Conservation (phyloP, 768 basidiomycete species). For the Kwoniella pini region DNA sequence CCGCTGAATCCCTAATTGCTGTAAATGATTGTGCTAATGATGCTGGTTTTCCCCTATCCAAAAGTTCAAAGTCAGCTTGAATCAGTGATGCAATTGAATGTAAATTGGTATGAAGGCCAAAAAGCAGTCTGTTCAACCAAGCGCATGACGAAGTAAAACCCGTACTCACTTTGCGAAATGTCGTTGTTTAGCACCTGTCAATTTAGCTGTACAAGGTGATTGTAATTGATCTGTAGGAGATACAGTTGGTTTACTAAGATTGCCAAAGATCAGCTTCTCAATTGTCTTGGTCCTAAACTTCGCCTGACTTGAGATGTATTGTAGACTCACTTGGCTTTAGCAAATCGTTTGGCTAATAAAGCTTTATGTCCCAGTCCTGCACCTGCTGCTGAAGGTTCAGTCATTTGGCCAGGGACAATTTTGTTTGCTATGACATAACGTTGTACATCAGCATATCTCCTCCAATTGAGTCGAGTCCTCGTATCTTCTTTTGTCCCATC, state of each 20-base stretch:
- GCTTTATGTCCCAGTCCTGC: conserved; percentile 77
- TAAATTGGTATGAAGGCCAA: too few relatives aligned
- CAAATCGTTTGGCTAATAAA: conserved; percentile 88
- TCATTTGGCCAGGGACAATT: conserved; percentile 47
- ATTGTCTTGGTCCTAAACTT: not conserved
- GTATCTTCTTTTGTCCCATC: too few relatives aligned
- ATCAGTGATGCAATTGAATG: too few relatives aligned
- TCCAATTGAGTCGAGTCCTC: not conserved
- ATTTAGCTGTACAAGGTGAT: conserved; percentile 89
- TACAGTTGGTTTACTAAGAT: conserved; percentile 73
- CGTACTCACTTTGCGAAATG: conserved; percentile 84
- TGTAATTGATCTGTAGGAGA: conserved; percentile 95
- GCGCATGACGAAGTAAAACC: too few relatives aligned
- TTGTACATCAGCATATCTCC: not conserved
- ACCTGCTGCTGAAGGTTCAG: conserved; percentile 27
- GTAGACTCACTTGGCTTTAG: conserved; percentile 77
- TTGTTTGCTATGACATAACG: conserved; percentile 36
- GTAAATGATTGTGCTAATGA: conserved; percentile 38
- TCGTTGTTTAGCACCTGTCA: conserved; percentile 87
- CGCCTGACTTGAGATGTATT: not conserved
- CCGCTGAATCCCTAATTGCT: conserved; percentile 30
- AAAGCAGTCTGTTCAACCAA: too few relatives aligned
- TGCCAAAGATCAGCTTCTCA: not conserved
- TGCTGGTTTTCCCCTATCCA: conserved; percentile 42
- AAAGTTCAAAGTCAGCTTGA: too few relatives aligned